phyloP scores from a whole-genome alignment of 306 rosid genomes.

The Clitoria ternatea region DNA sequence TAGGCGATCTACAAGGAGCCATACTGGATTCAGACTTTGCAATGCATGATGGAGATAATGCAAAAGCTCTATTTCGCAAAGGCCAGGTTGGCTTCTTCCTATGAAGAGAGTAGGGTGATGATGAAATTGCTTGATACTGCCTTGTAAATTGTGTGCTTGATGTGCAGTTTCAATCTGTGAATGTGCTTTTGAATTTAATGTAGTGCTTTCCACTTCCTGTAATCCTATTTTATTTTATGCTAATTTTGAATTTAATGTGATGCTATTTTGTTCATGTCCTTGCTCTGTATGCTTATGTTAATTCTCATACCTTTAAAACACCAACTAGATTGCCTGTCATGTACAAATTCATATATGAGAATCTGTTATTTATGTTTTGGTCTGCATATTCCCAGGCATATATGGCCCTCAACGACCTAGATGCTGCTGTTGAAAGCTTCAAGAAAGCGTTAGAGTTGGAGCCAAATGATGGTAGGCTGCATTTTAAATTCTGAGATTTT shows the following conservation, averaged over 20 bases:
- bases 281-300: neutral
- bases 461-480: constrained; percentile 52
- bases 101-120: constrained; percentile 10
- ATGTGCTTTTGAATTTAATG: neutral
- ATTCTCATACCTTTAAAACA: neutral
- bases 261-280: neutral
- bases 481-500: neutral
- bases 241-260: no score
- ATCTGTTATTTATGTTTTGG: constrained; percentile 12
- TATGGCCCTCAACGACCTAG: constrained; percentile 47
- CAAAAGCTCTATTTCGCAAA: constrained; percentile 51
- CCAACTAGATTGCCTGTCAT: neutral
- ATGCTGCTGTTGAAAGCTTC: constrained; percentile 49
- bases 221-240: neutral
- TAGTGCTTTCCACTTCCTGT: neutral
- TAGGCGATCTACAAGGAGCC: constrained; percentile 51
- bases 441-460: constrained; percentile 50
- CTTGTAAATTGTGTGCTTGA: constrained; percentile 18
- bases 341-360: neutral
- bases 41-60: constrained; percentile 50
- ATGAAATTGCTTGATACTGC: neutral
- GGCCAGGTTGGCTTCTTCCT: constrained; percentile 46
- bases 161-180: neutral
- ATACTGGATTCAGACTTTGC: constrained; percentile 50
- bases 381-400: constrained; percentile 35